Base-by-base conservation (phyloP, 192 early-diverging fungal species). In the Gryganskiella cystojenkinii region DNA sequence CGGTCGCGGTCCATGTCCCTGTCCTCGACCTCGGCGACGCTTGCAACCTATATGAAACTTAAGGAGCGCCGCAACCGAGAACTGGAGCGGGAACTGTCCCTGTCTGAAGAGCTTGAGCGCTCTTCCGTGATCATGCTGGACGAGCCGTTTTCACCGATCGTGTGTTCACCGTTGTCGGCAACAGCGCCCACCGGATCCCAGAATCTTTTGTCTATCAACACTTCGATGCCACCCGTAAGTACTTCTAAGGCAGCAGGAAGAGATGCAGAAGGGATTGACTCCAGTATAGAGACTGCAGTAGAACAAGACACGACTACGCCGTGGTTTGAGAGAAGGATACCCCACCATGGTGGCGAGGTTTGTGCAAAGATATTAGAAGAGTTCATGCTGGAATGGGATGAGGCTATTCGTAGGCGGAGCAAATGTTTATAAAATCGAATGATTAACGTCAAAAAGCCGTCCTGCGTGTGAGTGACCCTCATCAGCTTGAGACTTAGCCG, bases 251-350 rank as follows among this genome's bases (percentile, higher is more conserved):
- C n/a, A n/a, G n/a, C n/a, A n/a, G n/a, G 43, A 71, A 7, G 28
- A 54, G 1, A 30, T 46, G 55, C 33, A 30, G 8, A 17, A 25
- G n/a, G 20, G 19, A 54, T 13, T 25, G 43, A 31, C n/a, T 27
- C 47, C 49, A 25, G 31, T 25, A 31, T 33, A 55, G 22, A 4
- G 19, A 13, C 50, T 0, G 31, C 10, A 40, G 8, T 19, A 56
- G 40, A 24, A 44, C 10, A 35, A 24, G 31, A 10, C 22, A 65
- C 13, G 44, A 19, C 42, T 4, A 22, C 47, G 11, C 25, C 60
- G 0, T 73, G 71, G 71, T 62, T 67, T 49, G 64, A 75, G 25
- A 52, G 64, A 49, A 37, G 71, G 44, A 75, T 67, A 66, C 59
- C 71, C 4, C 64, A 75, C 42, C 46, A 75, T 50, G 71, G 71